Evolutionary conservation across 225 moss, liverwort and hornwort genomes (phyloP), one percentile per base, ranked within the genome.

Genomic region (Asterella californica): DNA sequence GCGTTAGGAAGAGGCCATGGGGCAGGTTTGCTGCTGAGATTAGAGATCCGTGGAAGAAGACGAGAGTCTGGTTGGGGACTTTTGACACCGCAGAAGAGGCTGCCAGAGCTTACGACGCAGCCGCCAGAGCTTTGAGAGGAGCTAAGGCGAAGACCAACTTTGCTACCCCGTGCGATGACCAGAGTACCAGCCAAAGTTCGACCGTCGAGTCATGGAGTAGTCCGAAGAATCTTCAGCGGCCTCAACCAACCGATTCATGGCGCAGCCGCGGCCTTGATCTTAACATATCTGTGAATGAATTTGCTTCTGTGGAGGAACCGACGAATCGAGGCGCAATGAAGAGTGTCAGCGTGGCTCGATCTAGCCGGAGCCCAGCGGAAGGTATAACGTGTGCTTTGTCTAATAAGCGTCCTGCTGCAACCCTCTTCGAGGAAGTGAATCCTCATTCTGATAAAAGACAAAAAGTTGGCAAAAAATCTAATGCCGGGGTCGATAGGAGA

Each of bases 11-110:
- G 85, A 78, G 96, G 42, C 96, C 96, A 0, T 96, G 96, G 96
- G 96, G 96, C 59, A 90, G 96, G 78, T 96, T 96, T 52, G 96
- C 96, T 68, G 96, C 96, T 38, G 96, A 96, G 94, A 96, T 96
- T 87, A 88, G 96, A 80, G 95, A 95, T 90, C 95, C 95, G n/a
- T 95, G 95, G 95, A 96, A 96, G 95, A 96, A 96, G 82, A 93
- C 95, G 14, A 84, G 96, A 68, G 96, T 96, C 6, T 96, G 96
- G 96, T 75, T 96, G 11, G 96, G 95, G 9, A 96, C 95, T 0
- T 96, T 96, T 30, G 95, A 96, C 49, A 96, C 95, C 0, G 95
- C 95, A 3, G 93, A 96, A 76, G 95, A 96, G 82, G 95, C 95
- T 0, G 95, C 95, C 0, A 81, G 93, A 46, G 95, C 95, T 14